Evolutionary conservation across 345 rosid genomes (phyloP).

Genomic region (Eutrema yunnanense): DNA sequence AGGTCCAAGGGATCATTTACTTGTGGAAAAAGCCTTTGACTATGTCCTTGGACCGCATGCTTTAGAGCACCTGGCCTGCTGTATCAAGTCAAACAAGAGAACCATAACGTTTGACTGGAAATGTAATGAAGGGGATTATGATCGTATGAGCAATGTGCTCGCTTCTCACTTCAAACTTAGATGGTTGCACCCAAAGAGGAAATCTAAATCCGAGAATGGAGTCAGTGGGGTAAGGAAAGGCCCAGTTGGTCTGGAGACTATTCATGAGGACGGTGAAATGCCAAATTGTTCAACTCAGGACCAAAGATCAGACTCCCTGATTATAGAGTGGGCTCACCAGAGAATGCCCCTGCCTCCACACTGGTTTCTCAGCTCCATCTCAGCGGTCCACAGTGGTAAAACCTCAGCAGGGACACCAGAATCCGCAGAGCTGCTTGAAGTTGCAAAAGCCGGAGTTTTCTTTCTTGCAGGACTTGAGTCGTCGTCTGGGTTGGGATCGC

Average conservation of each 20-base stretch:
- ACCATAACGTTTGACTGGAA: slow-evolving; percentile 37
- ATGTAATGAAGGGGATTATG: slow-evolving; percentile 46
- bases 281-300: slow-evolving; percentile 36
- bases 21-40: slow-evolving; percentile 55
- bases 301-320: slow-evolving; percentile 25
- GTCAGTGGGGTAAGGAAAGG: slow-evolving; percentile 29
- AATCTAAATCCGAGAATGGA: slow-evolving; percentile 33
- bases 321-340: slow-evolving; percentile 77
- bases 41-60: slow-evolving; percentile 57
- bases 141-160: slow-evolving; percentile 41
- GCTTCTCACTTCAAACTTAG: slow-evolving; percentile 61
- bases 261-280: slow-evolving; percentile 60
- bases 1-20: slow-evolving; percentile 59
- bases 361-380: slow-evolving; percentile 89
- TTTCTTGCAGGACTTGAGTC: slow-evolving; percentile 77
- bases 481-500: slow-evolving; percentile 35
- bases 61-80: slow-evolving; percentile 42
- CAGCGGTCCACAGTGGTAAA: slow-evolving; percentile 39
- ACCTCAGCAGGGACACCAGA: slow-evolving; percentile 30
- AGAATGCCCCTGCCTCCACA: slow-evolving; percentile 78
- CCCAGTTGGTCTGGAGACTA: slow-evolving; percentile 51
- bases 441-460: slow-evolving; percentile 73
- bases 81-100: slow-evolving; percentile 35
- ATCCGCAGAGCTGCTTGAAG: slow-evolving; percentile 37
- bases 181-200: slow-evolving; percentile 64